Percentiles rank a stretch among this genome's conserved stretches.
phyloP scores from a whole-genome alignment of 129 eudicot genomes.

The Heracleum sosnowskyi region DNA sequence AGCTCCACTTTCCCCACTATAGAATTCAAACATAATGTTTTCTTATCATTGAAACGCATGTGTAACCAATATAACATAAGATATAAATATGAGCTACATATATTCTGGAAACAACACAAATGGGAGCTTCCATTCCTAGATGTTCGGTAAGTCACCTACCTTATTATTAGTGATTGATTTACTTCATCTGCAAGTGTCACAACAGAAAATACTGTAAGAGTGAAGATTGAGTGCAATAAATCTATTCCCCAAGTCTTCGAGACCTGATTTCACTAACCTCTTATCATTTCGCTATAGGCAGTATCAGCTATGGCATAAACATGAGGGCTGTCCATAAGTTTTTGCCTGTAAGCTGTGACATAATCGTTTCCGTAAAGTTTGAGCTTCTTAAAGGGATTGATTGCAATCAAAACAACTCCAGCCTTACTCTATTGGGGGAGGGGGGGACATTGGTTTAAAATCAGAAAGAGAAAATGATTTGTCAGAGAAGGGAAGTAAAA shows the following conservation, averaged over 20 bases:
- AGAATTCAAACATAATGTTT: conserved; percentile 7
- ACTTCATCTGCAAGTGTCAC: conserved; percentile 60
- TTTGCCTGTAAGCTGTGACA: conserved; percentile 64
- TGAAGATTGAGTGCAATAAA: not conserved
- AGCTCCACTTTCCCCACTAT: conserved; percentile 94
- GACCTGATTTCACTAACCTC: conserved; percentile 34
- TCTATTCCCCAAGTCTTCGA: not conserved
- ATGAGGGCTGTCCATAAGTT: conserved; percentile 79
- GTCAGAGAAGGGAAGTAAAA: conserved; percentile 1
- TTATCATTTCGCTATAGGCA: conserved; percentile 70
- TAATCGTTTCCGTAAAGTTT: conserved; percentile 45
- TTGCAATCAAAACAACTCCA: conserved; percentile 72
- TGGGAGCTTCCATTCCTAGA: conserved; percentile 5
- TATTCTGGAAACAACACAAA: not conserved
- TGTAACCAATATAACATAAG: not conserved
- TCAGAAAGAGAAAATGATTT: not conserved
- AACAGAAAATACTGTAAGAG: conserved; percentile 10
- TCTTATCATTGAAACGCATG: not conserved
- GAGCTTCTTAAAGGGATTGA: conserved; percentile 82
- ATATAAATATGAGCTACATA: not conserved
- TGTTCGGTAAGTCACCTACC: conserved; percentile 28
- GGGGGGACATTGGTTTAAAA: conserved; percentile 14
- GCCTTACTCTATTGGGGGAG: conserved; percentile 66
- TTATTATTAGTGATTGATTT: conserved; percentile 78
- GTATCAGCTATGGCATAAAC: conserved; percentile 65